A percentile compares a stretch with the other conserved stretches of the same genome.
These are phyloP conservation scores for Nothomitra cinnamomea DNA, from an alignment of 2,329 filamentous ascomycete genomes.

Conservation along the genomic window DNA sequence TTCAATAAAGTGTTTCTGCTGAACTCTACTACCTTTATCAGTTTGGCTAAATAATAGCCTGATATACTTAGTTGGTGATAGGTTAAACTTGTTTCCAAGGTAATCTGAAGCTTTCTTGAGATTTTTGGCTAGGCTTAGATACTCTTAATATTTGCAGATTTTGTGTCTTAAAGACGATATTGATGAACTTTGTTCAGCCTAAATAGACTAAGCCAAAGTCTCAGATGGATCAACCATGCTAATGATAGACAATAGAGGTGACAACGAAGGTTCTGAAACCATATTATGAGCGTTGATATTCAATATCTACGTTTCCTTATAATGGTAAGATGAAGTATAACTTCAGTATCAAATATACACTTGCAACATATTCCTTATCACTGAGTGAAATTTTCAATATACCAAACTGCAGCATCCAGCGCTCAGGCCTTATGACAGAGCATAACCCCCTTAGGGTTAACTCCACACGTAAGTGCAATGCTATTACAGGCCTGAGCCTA, in stretches of 20 bases:
- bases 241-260: not conserved
- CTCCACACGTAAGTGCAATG: no score
- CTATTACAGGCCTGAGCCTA: no score
- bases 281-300: not conserved
- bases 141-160: not conserved
- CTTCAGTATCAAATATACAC: not conserved
- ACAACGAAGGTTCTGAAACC: not conserved
- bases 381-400: not conserved
- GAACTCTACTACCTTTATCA: not conserved
- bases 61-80: not conserved
- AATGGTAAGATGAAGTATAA: not conserved
- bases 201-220: not conserved
- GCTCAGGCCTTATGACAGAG: no score
- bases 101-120: not conserved
- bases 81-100: not conserved
- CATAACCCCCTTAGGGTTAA: no score
- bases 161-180: not conserved
- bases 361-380: not conserved
- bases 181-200: not conserved
- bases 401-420: no score
- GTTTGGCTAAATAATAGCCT: not conserved
- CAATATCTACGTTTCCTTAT: not conserved
- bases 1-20: not conserved
- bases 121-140: not conserved
- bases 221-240: not conserved